Conservation (phyloP, 2,329 filamentous ascomycete species). For the Stagonosporopsis chrysanthemi region DNA sequence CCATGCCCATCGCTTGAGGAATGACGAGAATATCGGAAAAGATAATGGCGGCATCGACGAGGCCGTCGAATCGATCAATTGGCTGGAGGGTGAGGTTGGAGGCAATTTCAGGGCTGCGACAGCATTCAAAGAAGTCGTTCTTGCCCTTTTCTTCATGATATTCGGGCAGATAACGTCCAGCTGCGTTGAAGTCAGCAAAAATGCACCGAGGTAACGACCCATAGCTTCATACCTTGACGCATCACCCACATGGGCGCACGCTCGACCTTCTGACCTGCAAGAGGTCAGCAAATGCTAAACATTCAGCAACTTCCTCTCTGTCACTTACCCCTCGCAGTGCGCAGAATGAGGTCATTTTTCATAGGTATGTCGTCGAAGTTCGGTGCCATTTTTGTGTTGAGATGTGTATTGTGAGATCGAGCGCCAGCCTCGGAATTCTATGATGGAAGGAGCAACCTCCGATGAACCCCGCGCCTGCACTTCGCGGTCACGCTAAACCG, state of each 20-base stretch:
- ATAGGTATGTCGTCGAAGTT: constrained; percentile 74
- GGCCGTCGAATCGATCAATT: constrained; percentile 86
- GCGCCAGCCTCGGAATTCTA: constrained; percentile 23
- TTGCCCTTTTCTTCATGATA: constrained; percentile 94
- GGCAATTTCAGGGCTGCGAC: constrained; percentile 88
- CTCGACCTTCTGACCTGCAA: constrained; percentile 83
- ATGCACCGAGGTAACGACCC: neutral
- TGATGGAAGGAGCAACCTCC: constrained; percentile 23
- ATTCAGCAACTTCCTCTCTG: too few species aligned
- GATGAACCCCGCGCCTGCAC: constrained; percentile 34
- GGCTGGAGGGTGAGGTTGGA: constrained; percentile 94
- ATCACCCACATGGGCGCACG: constrained; percentile 98
- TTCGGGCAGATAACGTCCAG: constrained; percentile 95
- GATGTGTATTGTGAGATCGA: constrained; percentile 14
- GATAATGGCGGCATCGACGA: constrained; percentile 97
- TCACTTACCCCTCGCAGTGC: constrained; percentile 80
- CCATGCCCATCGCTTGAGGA: constrained; percentile 97
- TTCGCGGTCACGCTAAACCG: constrained; percentile 26
- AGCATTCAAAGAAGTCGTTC: constrained; percentile 97
- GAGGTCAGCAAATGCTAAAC: constrained; percentile 24
- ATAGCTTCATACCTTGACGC: constrained; percentile 78
- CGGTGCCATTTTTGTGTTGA: constrained; percentile 64
- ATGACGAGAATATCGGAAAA: constrained; percentile 99
- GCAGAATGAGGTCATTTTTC: constrained; percentile 90
- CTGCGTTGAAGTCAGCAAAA: constrained; percentile 56